Evolutionary conservation across 495 filamentous ascomycete genomes (phyloP).

Genomic region (Penicillium steckii): DNA sequence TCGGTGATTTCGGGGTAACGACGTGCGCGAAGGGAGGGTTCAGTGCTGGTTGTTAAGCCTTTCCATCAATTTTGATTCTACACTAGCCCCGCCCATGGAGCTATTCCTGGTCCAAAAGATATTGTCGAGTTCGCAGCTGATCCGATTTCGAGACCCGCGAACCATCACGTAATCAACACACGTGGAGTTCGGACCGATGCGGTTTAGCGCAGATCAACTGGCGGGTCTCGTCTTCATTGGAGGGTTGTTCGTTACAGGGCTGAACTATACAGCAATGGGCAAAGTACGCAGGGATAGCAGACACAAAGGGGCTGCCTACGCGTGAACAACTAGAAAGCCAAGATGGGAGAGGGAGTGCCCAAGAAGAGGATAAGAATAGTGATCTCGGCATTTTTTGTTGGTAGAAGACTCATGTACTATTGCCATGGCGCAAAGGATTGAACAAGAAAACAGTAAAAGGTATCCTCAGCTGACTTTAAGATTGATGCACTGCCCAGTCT

Average conservation of each 20-base stretch:
- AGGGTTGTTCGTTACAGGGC: background rate
- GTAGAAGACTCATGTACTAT: background rate
- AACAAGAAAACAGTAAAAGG: background rate
- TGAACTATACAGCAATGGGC: background rate
- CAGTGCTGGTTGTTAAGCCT: background rate
- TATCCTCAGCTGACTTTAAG: no score
- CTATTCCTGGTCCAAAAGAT: background rate
- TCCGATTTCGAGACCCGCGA: constrained; percentile 2
- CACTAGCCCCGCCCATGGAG: background rate
- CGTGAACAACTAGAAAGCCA: no score
- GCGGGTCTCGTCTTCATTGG: background rate
- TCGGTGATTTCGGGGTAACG: background rate
- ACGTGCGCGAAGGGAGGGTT: background rate
- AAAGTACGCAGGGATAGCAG: no score
- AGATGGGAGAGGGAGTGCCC: no score
- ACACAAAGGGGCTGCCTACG: no score
- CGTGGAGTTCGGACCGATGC: constrained; percentile 5
- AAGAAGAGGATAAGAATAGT: no score
- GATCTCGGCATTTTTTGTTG: no score
- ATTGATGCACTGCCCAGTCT: no score
- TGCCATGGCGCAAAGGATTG: background rate
- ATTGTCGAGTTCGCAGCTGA: constrained; percentile 5
- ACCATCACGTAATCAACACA: constrained; percentile 10
- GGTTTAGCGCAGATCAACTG: constrained; percentile 7
- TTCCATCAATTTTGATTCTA: background rate